Conservation (phyloP, 345 rosid genomes). For the Cochlearia excelsa region DNA sequence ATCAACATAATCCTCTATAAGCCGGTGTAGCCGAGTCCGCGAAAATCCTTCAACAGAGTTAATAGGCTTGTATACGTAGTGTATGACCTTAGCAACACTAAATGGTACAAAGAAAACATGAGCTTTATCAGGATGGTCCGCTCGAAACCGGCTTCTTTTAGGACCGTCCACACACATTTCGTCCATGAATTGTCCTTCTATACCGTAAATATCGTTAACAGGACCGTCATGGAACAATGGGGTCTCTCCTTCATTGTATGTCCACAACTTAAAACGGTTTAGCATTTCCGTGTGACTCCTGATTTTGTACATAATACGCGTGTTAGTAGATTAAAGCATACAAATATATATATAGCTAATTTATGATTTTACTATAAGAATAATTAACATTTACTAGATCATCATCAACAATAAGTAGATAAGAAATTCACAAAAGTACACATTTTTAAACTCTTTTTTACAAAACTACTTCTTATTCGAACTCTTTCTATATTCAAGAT, state of each 20-base stretch:
- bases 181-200: slow-evolving; percentile 69
- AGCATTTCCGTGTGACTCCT: slow-evolving; percentile 75
- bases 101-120: slow-evolving; percentile 56
- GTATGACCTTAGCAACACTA: slow-evolving; percentile 50
- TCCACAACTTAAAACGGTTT: slow-evolving; percentile 62
- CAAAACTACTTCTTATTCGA: too few species aligned
- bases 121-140: slow-evolving; percentile 47
- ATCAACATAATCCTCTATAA: slow-evolving; percentile 51
- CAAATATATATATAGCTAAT: too few species aligned
- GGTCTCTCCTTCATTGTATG: slow-evolving; percentile 64
- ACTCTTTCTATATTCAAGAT: too few species aligned
- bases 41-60: slow-evolving; percentile 38
- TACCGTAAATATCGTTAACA: slow-evolving; percentile 51
- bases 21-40: slow-evolving; percentile 48
- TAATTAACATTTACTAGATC: too few species aligned
- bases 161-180: slow-evolving; percentile 49
- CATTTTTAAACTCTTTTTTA: too few species aligned
- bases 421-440: too few species aligned
- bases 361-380: too few species aligned
- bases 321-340: slow-evolving; percentile 25
- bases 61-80: slow-evolving; percentile 51
- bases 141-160: slow-evolving; percentile 36
- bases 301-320: slow-evolving; percentile 7
- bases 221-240: slow-evolving; percentile 69
- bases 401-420: too few species aligned